Evolutionary conservation across 2,329 filamentous ascomycete species (phyloP), one percentile per base, ranked within the genome.

Genomic region (Claviceps monticola): DNA sequence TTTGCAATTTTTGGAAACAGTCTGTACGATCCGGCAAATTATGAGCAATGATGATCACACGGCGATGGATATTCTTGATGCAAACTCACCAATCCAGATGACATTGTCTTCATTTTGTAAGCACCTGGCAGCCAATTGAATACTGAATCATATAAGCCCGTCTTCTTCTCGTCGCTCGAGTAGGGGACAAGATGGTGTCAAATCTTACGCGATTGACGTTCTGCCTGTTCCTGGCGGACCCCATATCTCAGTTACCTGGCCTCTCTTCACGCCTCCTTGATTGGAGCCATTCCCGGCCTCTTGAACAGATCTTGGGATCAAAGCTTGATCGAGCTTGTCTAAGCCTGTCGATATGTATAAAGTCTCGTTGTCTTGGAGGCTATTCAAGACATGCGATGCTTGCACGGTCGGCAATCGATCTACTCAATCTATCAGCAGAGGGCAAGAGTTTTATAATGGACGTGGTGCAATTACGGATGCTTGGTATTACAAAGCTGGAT

Each of bases 221-320:
- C 95, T 96, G 34, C 90, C 91, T 26, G 79, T 79, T 1, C 89
- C 90, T 8, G 88, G 84, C 11, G 90, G 88, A 0, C 91, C 91
- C 78, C 87, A 95, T 48, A 95, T 71, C 66, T 97, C 91, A 3
- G 86, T 86, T 43, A 95, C 75, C 64, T 88, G 86, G 14, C 89
- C 88, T 52, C 82, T 79, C 54, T 76, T 76, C 47, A 95, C 72
- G 4, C 88, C 89, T 17, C 76, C 74, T 51, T 55, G 57, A 9
- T 49, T 51, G 34, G 46, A 3, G 13, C 56, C 54, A 49, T 53
- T 54, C 36, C 55, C 51, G 8, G 54, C 53, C 39, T 58, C 56
- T 43, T 42, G 13, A 3, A 53, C 37, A n/a, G 49, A 51, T 4
- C 52, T 45, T 13, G 56, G 49, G 5, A 55, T 54, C 53, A 83